Evolutionary conservation across 805 yeast species (phyloP), one percentile per base, ranked within the genome.

Genomic region (Maudiozyma serrabonitensis): DNA sequence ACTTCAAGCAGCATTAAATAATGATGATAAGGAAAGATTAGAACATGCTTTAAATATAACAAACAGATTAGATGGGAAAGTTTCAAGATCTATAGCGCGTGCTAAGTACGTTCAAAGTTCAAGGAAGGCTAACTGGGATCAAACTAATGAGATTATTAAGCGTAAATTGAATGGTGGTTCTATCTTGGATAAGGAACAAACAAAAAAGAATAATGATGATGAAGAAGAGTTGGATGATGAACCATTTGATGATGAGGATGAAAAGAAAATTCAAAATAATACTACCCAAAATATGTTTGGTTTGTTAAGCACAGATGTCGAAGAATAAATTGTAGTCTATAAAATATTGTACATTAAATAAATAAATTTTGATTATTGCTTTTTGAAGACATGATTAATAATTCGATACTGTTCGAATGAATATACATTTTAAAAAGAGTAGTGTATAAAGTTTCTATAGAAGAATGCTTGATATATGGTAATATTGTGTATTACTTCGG

Each of bases 61-160:
- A 26, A 86, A 83, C 34, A 74, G 75, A 45, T 68, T 83, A 47
- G 74, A 79, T 18, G 74, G 76, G 42, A 84, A 83, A 61, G 82
- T 84, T 40, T 77, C 77, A 54, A 80, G 78, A 56, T 80, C 87
- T 54, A 76, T 81, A 26, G 74, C 75, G 44, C 75, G 87, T 59
- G 82, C 87, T 21, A 81, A 73, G 56, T 76, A 71, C 55, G 80
- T 84, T 28, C 83, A 79, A 56, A 69, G 64, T 19, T 72, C 83
- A 11, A 74, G 93, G 64, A 84, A 82, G 62, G 69, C 86, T 0
- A 82, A 79, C 15, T 84, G 91, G 93, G 89, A 83, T 46, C 69
- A 73, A 42, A 81, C 82, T 48, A 84, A 83, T 60, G 70, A 75
- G 50, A 63, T 65, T 31, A 74, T 80, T 11, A 73, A 62, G 49